These are phyloP conservation scores for Candida methanosorbosa DNA, from an alignment of 805 yeast genomes.

Conservation along the genomic window DNA sequence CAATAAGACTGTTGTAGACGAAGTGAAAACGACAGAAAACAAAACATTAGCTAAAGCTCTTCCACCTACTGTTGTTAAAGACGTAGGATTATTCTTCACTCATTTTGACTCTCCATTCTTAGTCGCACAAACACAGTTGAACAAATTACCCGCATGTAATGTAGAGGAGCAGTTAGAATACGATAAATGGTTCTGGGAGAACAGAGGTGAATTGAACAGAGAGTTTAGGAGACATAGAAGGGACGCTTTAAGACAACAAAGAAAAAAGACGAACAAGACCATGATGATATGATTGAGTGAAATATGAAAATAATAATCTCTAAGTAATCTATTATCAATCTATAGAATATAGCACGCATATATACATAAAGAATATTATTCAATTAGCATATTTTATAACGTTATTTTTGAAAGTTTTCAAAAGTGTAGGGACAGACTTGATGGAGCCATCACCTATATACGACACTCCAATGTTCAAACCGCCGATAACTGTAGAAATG, in stretches of 20 bases:
- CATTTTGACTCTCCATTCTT: slow-evolving; percentile 84
- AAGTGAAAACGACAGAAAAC: slow-evolving; percentile 4
- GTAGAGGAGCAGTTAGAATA: slow-evolving; percentile 34
- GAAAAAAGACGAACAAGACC: slow-evolving; percentile 27
- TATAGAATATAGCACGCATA: too few species aligned
- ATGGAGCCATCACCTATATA: slow-evolving; percentile 2
- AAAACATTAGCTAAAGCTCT: not conserved
- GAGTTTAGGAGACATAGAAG: slow-evolving; percentile 68
- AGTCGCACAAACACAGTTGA: slow-evolving; percentile 74
- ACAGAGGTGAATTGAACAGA: slow-evolving; percentile 72
- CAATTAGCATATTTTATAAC: not conserved
- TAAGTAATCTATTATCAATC: too few species aligned
- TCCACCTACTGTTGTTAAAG: slow-evolving; percentile 16
- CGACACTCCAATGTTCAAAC: slow-evolving; percentile 1
- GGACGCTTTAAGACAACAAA: slow-evolving; percentile 58
- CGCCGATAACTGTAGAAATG: not conserved
- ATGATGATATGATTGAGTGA: slow-evolving; percentile 5
- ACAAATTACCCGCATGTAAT: slow-evolving; percentile 36
- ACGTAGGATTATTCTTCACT: slow-evolving; percentile 62
- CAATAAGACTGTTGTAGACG: slow-evolving; percentile 16
- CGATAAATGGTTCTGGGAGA: slow-evolving; percentile 74
- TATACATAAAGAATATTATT: too few species aligned
- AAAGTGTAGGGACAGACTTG: not conserved
- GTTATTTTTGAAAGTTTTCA: not conserved
- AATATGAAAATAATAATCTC: too few species aligned